phyloP scores from a whole-genome alignment of 1,139 yeast genomes.

The Suhomyces bolitotheri region DNA sequence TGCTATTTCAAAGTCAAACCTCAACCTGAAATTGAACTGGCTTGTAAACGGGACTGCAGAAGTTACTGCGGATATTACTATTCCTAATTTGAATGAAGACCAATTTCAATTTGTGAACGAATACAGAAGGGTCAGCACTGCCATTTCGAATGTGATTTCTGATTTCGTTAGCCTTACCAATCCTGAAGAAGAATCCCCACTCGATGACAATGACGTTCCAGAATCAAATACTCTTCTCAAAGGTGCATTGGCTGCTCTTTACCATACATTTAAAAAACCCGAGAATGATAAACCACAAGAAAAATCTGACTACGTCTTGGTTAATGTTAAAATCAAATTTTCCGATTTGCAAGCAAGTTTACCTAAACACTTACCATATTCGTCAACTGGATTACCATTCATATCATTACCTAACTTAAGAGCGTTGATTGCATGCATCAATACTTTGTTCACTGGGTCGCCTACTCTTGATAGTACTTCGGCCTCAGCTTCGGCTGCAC shows the following conservation, averaged over 20 bases:
- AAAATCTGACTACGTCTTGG: constrained; percentile 54
- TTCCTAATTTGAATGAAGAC: constrained; percentile 45
- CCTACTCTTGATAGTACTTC: constrained; percentile 6
- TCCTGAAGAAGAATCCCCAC: constrained; percentile 8
- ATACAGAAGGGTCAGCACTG: constrained; percentile 28
- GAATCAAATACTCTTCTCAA: constrained; percentile 35
- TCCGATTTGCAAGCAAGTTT: constrained; percentile 59
- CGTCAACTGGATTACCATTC: constrained; percentile 54
- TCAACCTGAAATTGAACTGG: constrained; percentile 63
- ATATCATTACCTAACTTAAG: constrained; percentile 59
- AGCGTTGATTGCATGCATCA: constrained; percentile 61
- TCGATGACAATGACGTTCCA: constrained; percentile 11
- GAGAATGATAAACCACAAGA: constrained; percentile 5
- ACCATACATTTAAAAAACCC: constrained; percentile 39
- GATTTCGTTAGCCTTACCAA: constrained; percentile 28
- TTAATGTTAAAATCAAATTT: constrained; percentile 65
- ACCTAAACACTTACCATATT: constrained; percentile 57
- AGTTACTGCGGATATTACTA: constrained; percentile 65
- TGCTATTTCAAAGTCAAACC: constrained; percentile 36
- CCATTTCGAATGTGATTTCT: constrained; percentile 28
- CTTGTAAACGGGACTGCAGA: constrained; percentile 69
- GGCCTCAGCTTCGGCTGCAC: constrained; percentile 4
- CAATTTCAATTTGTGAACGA: constrained; percentile 27
- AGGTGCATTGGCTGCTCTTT: constrained; percentile 46
- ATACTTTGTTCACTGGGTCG: constrained; percentile 23